Evolutionary conservation across 2,329 filamentous ascomycete genomes (phyloP), one percentile per base, ranked within the genome.

Genomic region (Pseudocercospora fijiensis): DNA sequence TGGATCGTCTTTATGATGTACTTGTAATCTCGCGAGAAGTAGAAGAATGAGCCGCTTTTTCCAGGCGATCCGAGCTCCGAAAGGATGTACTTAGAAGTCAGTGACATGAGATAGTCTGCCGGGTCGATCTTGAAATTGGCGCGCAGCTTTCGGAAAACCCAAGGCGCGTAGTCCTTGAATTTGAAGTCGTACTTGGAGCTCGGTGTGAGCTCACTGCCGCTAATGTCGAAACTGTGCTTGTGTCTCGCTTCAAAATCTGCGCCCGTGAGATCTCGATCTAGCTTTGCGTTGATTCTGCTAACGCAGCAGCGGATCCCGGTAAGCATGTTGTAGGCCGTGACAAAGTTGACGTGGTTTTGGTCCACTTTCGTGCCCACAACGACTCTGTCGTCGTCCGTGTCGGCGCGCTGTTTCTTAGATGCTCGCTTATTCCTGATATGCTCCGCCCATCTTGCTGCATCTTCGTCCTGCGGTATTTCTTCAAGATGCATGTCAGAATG

Each of bases 1-100:
- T 99, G 95, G 70, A 99, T 98, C 22, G 95, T 99, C 80, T 99
- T 99, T 85, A 99, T 99, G 79, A 99, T 99, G 80, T 99, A 99
- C 80, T 97, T 98, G 84, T 99, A 99, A 79, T 99, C 95, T 73
- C 95, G 86, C 55, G 95, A 98, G 80, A 98, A 99, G 83, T 99
- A 99, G 81, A 99, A 99, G 81, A 99, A 99, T 78, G 93, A 98
- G 69, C 95, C 95, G 77, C 93, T 97, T 82, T 99, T 99, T 65
- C 95, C 95, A 1, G 95, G 95, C 3, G 95, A 98, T 37, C 95
- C 95, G 63, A 99, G 85, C 78, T 99, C 95, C 4, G 95, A 98
- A 68, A 99, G 84, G 61, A 99, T 98, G 78, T 99, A 99, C 80
- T 99, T 99, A 78, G 93, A 95, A 13, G 95, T 98, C 73, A 99